A percentile compares a stretch with the other conserved stretches of the same genome.
Conservation (phyloP, 2,329 filamentous ascomycete species). For the Clonostachys rosea region DNA sequence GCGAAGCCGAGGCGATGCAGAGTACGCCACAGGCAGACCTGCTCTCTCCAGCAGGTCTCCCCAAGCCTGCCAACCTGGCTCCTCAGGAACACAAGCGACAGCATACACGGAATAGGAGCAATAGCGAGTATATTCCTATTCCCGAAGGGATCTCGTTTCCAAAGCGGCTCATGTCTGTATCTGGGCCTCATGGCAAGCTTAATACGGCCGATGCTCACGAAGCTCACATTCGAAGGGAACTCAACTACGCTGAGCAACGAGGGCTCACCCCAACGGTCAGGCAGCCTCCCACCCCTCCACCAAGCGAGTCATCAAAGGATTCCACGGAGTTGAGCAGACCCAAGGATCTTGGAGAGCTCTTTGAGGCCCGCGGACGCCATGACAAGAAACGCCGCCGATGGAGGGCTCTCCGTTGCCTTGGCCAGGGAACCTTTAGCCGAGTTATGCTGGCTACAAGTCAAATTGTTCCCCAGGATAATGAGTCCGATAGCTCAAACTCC, state of each 20-base stretch:
- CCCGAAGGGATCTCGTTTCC: conserved; percentile 50
- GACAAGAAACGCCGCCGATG: conserved; percentile 72
- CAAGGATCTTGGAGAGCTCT: conserved; percentile 53
- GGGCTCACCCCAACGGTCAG: conserved; percentile 60
- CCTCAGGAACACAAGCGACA: conserved; percentile 11
- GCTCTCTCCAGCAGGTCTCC: conserved; percentile 1
- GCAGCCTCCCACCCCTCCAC: conserved; percentile 74
- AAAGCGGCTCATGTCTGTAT: conserved; percentile 70
- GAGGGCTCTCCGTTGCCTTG: conserved; percentile 74
- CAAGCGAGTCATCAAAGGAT: conserved; percentile 63
- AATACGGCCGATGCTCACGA: conserved; percentile 32
- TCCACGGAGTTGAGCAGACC: conserved; percentile 26
- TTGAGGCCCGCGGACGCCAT: conserved; percentile 62
- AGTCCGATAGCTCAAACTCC: conserved; percentile 27
- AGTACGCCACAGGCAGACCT: too few relatives aligned
- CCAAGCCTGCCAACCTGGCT: conserved; percentile 1
- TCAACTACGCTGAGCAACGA: conserved; percentile 73
- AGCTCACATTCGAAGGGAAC: conserved; percentile 63
- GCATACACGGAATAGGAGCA: conserved; percentile 72
- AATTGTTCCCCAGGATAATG: conserved; percentile 32
- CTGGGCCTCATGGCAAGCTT: conserved; percentile 48
- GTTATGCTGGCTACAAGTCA: conserved; percentile 89
- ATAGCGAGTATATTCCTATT: conserved; percentile 85
- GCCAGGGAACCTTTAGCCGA: conserved; percentile 92
- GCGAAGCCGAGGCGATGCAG: too few relatives aligned